Conservation (phyloP, 495 filamentous ascomycete species). For the Barbatosphaeria neglecta region DNA sequence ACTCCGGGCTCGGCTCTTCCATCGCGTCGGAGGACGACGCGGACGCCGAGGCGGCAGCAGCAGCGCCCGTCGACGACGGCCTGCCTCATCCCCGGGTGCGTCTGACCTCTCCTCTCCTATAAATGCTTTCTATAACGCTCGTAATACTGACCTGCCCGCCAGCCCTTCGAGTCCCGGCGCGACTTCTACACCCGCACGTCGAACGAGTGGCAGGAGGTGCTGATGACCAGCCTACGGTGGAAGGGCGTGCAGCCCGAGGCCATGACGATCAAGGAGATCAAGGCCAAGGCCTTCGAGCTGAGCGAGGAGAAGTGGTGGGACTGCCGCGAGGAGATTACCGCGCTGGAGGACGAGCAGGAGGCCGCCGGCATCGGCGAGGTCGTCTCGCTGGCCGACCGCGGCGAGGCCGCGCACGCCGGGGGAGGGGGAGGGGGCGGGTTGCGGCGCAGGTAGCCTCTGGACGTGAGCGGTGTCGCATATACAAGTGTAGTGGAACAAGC, state of each 20-base stretch:
- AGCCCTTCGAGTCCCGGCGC: constrained; percentile 83
- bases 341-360: constrained; percentile 91
- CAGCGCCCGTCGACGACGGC: constrained; percentile 41
- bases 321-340: constrained; percentile 85
- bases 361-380: constrained; percentile 92
- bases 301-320: constrained; percentile 99
- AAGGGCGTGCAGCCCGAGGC: constrained; percentile 47
- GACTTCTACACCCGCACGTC: constrained; percentile 89
- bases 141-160: constrained; percentile 23
- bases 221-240: constrained; percentile 56
- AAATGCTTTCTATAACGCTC: neutral
- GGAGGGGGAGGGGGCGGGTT: constrained; percentile 33
- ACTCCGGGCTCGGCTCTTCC: constrained; percentile 12
- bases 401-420: constrained; percentile 38
- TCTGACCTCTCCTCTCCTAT: neutral
- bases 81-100: constrained; percentile 46
- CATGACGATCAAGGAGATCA: constrained; percentile 77
- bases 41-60: constrained; percentile 29
- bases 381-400: constrained; percentile 67
- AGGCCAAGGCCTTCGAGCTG: constrained; percentile 73
- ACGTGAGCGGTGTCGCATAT: too few relatives aligned
- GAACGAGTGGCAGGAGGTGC: constrained; percentile 75
- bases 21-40: constrained; percentile 30
- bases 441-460: constrained; percentile 27
- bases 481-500: too few relatives aligned